Evolutionary conservation across 2,329 filamentous ascomycete genomes (phyloP).

Genomic region (Didymella pinodella): DNA sequence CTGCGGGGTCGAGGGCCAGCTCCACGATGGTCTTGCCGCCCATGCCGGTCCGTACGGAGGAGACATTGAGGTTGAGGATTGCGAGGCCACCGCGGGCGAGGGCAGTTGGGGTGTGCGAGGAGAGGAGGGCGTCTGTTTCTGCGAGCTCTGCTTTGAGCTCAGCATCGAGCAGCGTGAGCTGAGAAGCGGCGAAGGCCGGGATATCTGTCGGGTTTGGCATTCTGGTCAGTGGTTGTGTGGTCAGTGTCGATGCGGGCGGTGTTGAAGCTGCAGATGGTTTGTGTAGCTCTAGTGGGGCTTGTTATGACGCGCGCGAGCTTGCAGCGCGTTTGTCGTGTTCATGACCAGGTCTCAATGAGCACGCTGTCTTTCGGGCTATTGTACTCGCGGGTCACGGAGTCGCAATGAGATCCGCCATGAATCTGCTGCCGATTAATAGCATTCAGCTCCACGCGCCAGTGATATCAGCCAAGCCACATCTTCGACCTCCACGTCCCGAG

Average conservation of each 20-base stretch:
- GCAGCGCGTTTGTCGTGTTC: not conserved
- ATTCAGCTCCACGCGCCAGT: not conserved
- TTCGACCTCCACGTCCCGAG: constrained; percentile 2
- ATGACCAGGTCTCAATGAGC: not conserved
- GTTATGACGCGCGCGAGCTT: constrained; percentile 16
- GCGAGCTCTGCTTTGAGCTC: constrained; percentile 77
- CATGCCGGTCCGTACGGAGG: constrained; percentile 82
- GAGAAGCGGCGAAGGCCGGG: constrained; percentile 72
- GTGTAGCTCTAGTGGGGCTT: constrained; percentile 18
- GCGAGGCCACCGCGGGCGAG: constrained; percentile 82
- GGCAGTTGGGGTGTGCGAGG: constrained; percentile 70
- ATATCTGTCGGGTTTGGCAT: constrained; percentile 60
- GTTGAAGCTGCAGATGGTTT: constrained; percentile 7
- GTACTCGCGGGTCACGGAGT: not conserved
- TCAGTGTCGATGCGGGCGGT: constrained; percentile 8
- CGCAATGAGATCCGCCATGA: not conserved
- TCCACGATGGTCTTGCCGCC: constrained; percentile 92
- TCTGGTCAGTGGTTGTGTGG: constrained; percentile 2
- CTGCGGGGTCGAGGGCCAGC: constrained; percentile 75
- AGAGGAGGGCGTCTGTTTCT: constrained; percentile 73
- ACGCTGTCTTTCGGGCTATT: not conserved
- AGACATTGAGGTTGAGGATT: constrained; percentile 76
- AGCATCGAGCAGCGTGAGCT: constrained; percentile 72
- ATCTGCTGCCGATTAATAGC: no score
- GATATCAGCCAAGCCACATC: not conserved